These are phyloP conservation scores for Pythium insidiosum DNA, from an alignment of 352 stramenopile genomes.

Conservation along the genomic window DNA sequence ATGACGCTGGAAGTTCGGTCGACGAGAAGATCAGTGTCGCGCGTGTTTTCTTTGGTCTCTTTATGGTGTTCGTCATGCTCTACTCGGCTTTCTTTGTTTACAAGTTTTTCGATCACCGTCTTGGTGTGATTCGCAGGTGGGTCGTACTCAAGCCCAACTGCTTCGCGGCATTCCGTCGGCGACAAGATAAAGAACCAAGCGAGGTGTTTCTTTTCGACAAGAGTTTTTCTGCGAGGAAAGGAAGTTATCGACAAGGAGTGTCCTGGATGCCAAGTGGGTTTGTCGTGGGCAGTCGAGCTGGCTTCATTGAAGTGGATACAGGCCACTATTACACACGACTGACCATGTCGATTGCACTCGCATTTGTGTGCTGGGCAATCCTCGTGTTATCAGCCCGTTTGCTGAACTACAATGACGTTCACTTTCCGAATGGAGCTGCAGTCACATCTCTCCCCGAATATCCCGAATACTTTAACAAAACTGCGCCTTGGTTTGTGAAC, in stretches of 20 bases:
- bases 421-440: slow-evolving; percentile 19
- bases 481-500: too few species aligned
- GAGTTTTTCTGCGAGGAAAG: slow-evolving; percentile 66
- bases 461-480: too few species aligned
- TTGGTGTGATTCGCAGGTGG: slow-evolving; percentile 81
- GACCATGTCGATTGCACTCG: slow-evolving; percentile 51
- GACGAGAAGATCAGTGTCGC: slow-evolving; percentile 36
- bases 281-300: slow-evolving; percentile 67
- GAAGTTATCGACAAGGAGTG: slow-evolving; percentile 74
- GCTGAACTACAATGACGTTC: slow-evolving; percentile 51
- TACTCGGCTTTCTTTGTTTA: slow-evolving; percentile 78
- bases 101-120: slow-evolving; percentile 83
- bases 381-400: slow-evolving; percentile 46
- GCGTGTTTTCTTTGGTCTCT: slow-evolving; percentile 48
- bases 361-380: slow-evolving; percentile 59
- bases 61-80: slow-evolving; percentile 38
- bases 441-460: slow-evolving; percentile 14
- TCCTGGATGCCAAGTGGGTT: slow-evolving; percentile 86
- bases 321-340: slow-evolving; percentile 82
- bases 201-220: slow-evolving; percentile 86
- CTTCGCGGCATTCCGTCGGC: slow-evolving; percentile 74
- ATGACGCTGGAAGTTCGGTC: slow-evolving; percentile 26
- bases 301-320: slow-evolving; percentile 81
- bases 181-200: slow-evolving; percentile 65
- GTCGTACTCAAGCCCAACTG: slow-evolving; percentile 83